These are phyloP conservation scores for Phlebopus sp. DNA, from an alignment of 1,284 basidiomycete species.

Conservation along the genomic window DNA sequence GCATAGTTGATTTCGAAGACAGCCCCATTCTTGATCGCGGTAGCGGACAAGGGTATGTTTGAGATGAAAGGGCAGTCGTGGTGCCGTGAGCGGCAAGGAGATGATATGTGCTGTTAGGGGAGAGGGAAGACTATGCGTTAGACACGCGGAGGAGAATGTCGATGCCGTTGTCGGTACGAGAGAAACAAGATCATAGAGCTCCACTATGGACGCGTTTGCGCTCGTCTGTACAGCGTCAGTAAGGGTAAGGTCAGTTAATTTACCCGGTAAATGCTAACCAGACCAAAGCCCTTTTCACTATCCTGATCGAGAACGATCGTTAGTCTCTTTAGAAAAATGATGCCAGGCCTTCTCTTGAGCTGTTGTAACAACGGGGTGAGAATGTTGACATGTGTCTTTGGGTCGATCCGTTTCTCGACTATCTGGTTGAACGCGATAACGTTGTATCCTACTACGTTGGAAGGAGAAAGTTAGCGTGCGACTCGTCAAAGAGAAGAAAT, in stretches of 20 bases:
- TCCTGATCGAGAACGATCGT: constrained; percentile 73
- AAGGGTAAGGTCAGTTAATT: neutral
- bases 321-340: constrained; percentile 65
- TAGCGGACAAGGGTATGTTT: constrained; percentile 80
- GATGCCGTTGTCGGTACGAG: constrained; percentile 69
- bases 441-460: constrained; percentile 70
- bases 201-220: constrained; percentile 52
- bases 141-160: constrained; percentile 75
- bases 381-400: constrained; percentile 61
- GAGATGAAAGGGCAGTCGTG: constrained; percentile 76
- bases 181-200: constrained; percentile 73
- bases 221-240: constrained; percentile 46
- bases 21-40: constrained; percentile 79
- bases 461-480: constrained; percentile 14
- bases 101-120: constrained; percentile 81
- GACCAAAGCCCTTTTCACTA: constrained; percentile 77
- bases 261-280: constrained; percentile 43
- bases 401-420: constrained; percentile 63
- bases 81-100: constrained; percentile 73
- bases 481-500: neutral
- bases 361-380: constrained; percentile 52
- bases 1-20: constrained; percentile 81
- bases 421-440: constrained; percentile 72
- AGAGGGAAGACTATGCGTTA: constrained; percentile 79
- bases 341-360: constrained; percentile 51